A percentile compares a stretch with the other conserved stretches of the same genome.
Conservation (phyloP, 2,329 filamentous ascomycete genomes). For the Talaromyces amestolkiae region DNA sequence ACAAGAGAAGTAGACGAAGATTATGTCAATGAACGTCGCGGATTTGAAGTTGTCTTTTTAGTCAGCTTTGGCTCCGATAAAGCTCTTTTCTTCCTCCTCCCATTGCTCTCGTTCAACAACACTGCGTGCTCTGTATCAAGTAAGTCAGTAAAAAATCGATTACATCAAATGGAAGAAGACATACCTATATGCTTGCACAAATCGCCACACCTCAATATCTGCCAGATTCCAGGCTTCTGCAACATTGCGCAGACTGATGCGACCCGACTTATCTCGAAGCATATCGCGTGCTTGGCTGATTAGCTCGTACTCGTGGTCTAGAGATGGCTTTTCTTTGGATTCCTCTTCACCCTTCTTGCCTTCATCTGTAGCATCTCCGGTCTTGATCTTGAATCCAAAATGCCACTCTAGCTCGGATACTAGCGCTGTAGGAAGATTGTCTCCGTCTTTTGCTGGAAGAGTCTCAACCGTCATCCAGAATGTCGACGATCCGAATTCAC, state of each 20-base stretch:
- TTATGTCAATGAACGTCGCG: neutral
- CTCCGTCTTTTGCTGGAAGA: slow-evolving; percentile 45
- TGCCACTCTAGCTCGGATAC: slow-evolving; percentile 76
- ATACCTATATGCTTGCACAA: slow-evolving; percentile 57
- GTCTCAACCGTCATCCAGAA: slow-evolving; percentile 80
- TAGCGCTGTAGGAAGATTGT: slow-evolving; percentile 53
- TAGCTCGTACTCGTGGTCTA: slow-evolving; percentile 46
- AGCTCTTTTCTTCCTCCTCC: slow-evolving; percentile 60
- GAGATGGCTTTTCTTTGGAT: slow-evolving; percentile 6
- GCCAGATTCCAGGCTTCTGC: slow-evolving; percentile 58
- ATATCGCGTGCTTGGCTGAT: slow-evolving; percentile 51
- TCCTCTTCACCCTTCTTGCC: slow-evolving; percentile 39
- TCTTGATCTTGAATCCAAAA: slow-evolving; percentile 74
- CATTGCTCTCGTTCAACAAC: slow-evolving; percentile 57
- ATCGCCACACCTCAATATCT: slow-evolving; percentile 64
- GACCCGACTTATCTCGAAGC: slow-evolving; percentile 38
- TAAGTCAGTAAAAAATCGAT: neutral
- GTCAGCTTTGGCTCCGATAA: slow-evolving; percentile 47
- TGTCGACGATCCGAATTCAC: slow-evolving; percentile 61
- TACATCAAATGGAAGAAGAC: slow-evolving; percentile 17
- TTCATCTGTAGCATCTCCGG: slow-evolving; percentile 28
- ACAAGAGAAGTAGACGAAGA: neutral
- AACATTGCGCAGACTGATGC: slow-evolving; percentile 43
- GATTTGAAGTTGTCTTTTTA: neutral
- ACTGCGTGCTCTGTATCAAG: slow-evolving; percentile 48